Evolutionary conservation across 2,329 filamentous ascomycete genomes (phyloP).

Genomic region (Cordyceps militaris): DNA sequence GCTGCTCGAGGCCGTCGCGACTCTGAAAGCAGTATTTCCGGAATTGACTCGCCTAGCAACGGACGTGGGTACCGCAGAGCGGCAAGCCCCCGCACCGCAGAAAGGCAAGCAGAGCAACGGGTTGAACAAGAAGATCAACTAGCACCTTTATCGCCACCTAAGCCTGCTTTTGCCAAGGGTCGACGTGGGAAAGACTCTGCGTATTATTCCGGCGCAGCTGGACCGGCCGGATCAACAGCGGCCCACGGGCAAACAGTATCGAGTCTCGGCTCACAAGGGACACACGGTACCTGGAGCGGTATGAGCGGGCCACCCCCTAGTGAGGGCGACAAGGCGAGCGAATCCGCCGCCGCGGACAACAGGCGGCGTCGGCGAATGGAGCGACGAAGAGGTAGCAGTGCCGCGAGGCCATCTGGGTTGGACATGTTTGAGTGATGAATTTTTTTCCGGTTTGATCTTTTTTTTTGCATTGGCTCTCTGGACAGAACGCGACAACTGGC

Average conservation of each 20-base stretch:
- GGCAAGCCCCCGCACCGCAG: constrained; percentile 39
- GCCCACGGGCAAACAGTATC: constrained; percentile 37
- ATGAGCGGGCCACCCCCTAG: constrained; percentile 39
- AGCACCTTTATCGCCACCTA: constrained; percentile 46
- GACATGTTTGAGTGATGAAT: constrained; percentile 32
- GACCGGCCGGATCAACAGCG: constrained; percentile 35
- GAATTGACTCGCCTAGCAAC: constrained; percentile 43
- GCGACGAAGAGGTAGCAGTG: constrained; percentile 36
- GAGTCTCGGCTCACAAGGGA: constrained; percentile 39
- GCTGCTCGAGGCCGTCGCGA: constrained; percentile 36
- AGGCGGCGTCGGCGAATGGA: constrained; percentile 51
- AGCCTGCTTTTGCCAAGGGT: constrained; percentile 48
- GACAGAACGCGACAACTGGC: background rate
- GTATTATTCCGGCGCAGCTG: constrained; percentile 48
- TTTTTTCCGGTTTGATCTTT: background rate
- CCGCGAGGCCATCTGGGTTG: constrained; percentile 23
- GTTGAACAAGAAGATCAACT: constrained; percentile 33
- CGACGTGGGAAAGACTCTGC: constrained; percentile 51
- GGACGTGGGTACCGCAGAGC: constrained; percentile 48
- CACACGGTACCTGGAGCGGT: constrained; percentile 48
- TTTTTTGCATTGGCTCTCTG: background rate
- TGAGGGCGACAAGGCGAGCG: constrained; percentile 29
- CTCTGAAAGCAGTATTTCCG: constrained; percentile 51
- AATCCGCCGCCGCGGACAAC: constrained; percentile 39
- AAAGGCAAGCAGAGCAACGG: constrained; percentile 39